These are phyloP conservation scores for Ziziphus jujuba DNA, from an alignment of 306 rosid genomes.

Conservation along the genomic window DNA sequence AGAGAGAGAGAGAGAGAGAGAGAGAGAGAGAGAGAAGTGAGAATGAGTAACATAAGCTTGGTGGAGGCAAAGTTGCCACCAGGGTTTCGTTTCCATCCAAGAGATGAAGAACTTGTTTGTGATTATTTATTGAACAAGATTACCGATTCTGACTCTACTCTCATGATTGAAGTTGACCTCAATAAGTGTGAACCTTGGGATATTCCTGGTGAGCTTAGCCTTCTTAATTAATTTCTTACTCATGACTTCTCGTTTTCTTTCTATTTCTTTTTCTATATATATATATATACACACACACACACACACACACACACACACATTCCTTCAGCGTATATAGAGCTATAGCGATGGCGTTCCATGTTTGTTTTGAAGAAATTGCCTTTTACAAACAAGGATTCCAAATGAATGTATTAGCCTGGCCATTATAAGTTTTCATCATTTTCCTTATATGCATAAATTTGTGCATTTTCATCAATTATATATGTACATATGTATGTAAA, in stretches of 20 bases:
- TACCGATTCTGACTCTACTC: constrained; percentile 44
- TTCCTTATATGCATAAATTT: too few relatives aligned
- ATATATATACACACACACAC: too few relatives aligned
- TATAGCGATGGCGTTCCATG: too few relatives aligned
- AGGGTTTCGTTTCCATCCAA: constrained; percentile 93
- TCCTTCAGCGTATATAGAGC: not conserved
- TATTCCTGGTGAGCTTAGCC: constrained; percentile 66
- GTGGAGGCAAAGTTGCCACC: constrained; percentile 89
- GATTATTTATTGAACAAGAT: constrained; percentile 80
- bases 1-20: constrained; percentile 1
- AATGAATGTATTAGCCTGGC: too few relatives aligned
- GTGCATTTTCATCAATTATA: too few relatives aligned
- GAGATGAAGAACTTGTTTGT: constrained; percentile 90
- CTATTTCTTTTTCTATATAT: not conserved
- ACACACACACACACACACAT: too few relatives aligned
- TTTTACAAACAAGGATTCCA: too few relatives aligned
- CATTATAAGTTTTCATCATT: too few relatives aligned
- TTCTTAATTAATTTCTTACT: not conserved
- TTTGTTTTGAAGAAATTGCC: too few relatives aligned
- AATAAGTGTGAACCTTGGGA: constrained; percentile 98
- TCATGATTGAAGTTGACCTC: constrained; percentile 87
- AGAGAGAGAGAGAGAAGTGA: constrained; percentile 1
- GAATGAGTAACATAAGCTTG: constrained; percentile 75
- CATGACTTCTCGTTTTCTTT: too few relatives aligned
- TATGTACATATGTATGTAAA: too few relatives aligned